Evolutionary conservation across 306 rosid species (phyloP), one percentile per base, ranked within the genome.

Genomic region (Hippophae tibetana): DNA sequence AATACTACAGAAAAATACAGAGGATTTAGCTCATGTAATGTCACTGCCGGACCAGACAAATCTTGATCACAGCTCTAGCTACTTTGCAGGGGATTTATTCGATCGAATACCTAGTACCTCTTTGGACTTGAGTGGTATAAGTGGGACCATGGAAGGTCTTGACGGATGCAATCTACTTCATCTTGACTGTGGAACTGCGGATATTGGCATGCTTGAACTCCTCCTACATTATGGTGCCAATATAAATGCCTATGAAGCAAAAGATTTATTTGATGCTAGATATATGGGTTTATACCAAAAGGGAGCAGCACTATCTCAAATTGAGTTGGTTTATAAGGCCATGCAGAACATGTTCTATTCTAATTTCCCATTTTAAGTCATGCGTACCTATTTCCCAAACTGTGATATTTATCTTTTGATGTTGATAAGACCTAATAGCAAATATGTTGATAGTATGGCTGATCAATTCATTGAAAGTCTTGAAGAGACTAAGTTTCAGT

Each of bases 191-290:
- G 97, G 88, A 75, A 88, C 95, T 54, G 84, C 90, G 25, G 99
- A 93, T 70, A 86, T 93, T 38, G 94, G 94, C 57, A 88, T 93
- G 99, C 78, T 93, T 63, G 99, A 93, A 67, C 94, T 93, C 72
- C 99, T 93, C 54, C 80, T 93, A 67, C 99, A 93, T 77, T 93
- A 89, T 54, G 95, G 99, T 66, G 97, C 95, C 55, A 80, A 79
- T 77, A 59, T 86, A 56, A 93, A 88, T 69, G 94, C 83, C 25
- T 54, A 79, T 7, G 97, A 88, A 71, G 80, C 75, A 45, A 82
- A 90, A 80, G 90, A 18, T 18, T 18, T 18, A 18, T 18, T 18
- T 18, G 18, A 18, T 18, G 18, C 18, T 18, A 18, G 18, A 18
- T 18, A 18, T 18, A 18, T 18, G 18, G 18, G 18, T 18, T 18